Conservation (phyloP, 2,329 filamentous ascomycete species). For the Pezicula neosporulosa region DNA sequence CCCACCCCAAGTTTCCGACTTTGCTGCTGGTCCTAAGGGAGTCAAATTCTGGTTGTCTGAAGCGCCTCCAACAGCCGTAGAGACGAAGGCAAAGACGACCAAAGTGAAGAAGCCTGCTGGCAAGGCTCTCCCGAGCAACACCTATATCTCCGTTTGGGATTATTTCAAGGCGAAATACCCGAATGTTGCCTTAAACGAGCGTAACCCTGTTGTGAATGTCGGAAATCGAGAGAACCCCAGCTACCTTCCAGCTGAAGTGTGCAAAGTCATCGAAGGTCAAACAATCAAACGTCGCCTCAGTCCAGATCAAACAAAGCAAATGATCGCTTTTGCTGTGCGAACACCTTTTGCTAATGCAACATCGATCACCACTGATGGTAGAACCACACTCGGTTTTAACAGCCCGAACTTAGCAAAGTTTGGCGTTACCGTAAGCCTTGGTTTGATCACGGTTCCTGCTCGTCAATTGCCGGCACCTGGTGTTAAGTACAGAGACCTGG, state of each 20-base stretch:
- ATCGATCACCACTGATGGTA: constrained; percentile 58
- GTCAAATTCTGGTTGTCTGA: constrained; percentile 52
- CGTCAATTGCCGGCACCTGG: constrained; percentile 61
- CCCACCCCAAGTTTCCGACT: constrained; percentile 29
- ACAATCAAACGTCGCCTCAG: constrained; percentile 55
- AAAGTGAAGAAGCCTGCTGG: constrained; percentile 25
- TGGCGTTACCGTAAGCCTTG: constrained; percentile 54
- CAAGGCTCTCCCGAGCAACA: constrained; percentile 21
- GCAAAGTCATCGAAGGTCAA: constrained; percentile 63
- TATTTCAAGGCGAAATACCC: constrained; percentile 50
- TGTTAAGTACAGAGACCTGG: constrained; percentile 49
- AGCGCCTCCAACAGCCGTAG: constrained; percentile 15
- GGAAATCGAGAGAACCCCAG: constrained; percentile 53
- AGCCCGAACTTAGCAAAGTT: constrained; percentile 48
- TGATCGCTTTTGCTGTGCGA: constrained; percentile 72
- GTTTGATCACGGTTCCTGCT: constrained; percentile 67
- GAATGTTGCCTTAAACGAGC: constrained; percentile 43
- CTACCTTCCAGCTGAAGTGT: constrained; percentile 66
- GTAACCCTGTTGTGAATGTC: constrained; percentile 60
- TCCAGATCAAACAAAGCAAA: constrained; percentile 57
- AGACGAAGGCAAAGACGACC: constrained; percentile 24
- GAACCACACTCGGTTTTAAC: constrained; percentile 55
- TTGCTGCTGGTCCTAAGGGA: constrained; percentile 45
- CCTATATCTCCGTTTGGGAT: constrained; percentile 51
- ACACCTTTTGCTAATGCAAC: constrained; percentile 62